Evolutionary conservation across 148 eudicot genomes (phyloP), one percentile per base, ranked within the genome.

Genomic region (Fallopia convolvulus): DNA sequence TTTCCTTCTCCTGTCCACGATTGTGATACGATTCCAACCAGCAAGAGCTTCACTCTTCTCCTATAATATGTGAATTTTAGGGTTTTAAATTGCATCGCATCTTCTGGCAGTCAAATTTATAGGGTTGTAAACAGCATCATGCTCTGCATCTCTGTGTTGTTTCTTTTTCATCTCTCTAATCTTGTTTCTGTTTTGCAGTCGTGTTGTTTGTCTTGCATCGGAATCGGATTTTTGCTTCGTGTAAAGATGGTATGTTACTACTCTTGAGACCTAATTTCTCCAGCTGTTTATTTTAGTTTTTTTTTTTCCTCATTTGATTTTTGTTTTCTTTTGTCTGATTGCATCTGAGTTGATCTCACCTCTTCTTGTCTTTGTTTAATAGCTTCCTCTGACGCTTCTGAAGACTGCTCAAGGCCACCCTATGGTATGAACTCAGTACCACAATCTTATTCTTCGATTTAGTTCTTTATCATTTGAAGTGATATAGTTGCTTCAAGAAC

Each of bases 391-490:
- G 30, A 89, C 97, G 58, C 81, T 91, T 12, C 83, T 91, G 73
- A 91, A 91, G 88, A 89, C 93, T 23, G 91, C 97, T 0, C 97
- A 91, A 76, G 97, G 97, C 32, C 97, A 91, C 80, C 97, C 97
- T 72, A 91, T 91, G 97, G 97, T 91, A 84, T 26, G 77, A 12
- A 41, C 78, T 32, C 7, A 4, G 60, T 33, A 70, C 56, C 50
- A 12, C 12, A 58, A 58, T 5, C 55, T 49, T 4, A 13, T 30
- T 0, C 26, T 32, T 41, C 11, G 33, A 21, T 23, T 58, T 10
- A 23, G 66, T 21, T 42, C 13, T 71, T 14, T 60, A 6, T 4
- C 8, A 50, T 36, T 74, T 72, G 44, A 8, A 72, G 14, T 63
- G 30, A 10, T 39, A 30, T 18, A 15, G n/a, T 26, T 12, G 15